Evolutionary conservation across 1,284 basidiomycete species (phyloP).

Genomic region (Heterobasidion irregulare): DNA sequence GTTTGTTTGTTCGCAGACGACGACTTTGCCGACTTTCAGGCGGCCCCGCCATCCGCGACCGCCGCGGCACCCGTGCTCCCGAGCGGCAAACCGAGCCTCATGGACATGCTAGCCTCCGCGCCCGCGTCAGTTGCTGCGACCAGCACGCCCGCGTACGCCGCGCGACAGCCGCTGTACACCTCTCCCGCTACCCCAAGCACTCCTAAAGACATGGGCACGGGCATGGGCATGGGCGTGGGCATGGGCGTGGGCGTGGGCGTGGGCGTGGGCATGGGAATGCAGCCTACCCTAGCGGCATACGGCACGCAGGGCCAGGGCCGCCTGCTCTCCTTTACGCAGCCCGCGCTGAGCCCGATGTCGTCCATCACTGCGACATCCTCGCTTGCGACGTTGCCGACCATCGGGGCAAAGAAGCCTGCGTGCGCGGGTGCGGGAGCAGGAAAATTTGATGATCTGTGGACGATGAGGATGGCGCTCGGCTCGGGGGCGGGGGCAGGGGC

Average conservation of each 20-base stretch:
- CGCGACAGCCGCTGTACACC: slow-evolving; percentile 5
- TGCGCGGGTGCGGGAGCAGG: slow-evolving; percentile 20
- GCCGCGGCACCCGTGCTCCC: neutral
- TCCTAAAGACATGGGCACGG: neutral
- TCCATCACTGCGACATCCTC: slow-evolving; percentile 15
- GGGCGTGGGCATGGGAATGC: too few relatives aligned
- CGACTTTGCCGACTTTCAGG: slow-evolving; percentile 91
- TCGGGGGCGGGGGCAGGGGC: too few relatives aligned
- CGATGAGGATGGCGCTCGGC: slow-evolving; percentile 59
- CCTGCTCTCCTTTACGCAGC: slow-evolving; percentile 6
- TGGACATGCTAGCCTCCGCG: slow-evolving; percentile 37
- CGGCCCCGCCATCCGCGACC: slow-evolving; percentile 45
- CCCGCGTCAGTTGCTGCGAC: slow-evolving; percentile 7
- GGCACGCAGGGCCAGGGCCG: neutral
- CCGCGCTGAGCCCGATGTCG: slow-evolving; percentile 11
- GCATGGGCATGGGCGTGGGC: too few relatives aligned
- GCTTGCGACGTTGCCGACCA: slow-evolving; percentile 11
- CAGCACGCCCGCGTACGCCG: slow-evolving; percentile 12
- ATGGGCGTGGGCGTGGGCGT: too few relatives aligned
- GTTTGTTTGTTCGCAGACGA: too few relatives aligned
- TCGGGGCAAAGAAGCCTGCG: slow-evolving; percentile 23
- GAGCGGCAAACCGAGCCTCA: slow-evolving; percentile 34
- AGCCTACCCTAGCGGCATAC: neutral
- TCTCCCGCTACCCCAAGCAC: neutral
- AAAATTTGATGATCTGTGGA: slow-evolving; percentile 89